Percentiles rank a stretch among this genome's conserved stretches.
Evolutionary conservation across 805 yeast species (phyloP).

Genomic region (Saccharomycopsis babjevae): DNA sequence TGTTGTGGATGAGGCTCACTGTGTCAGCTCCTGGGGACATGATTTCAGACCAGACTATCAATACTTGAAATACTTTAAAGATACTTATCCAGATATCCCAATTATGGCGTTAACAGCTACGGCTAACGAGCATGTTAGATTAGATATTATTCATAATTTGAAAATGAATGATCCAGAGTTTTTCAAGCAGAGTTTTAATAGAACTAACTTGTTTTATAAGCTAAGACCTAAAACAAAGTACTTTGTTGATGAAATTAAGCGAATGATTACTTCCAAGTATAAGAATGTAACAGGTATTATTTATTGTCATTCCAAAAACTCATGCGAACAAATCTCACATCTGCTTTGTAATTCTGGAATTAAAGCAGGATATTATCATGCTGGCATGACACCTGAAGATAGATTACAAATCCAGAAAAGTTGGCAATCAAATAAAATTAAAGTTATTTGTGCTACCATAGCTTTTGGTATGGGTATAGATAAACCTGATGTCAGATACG

Average conservation of each 20-base stretch:
- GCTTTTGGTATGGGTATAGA: conserved; percentile 99
- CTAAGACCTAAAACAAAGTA: conserved; percentile 56
- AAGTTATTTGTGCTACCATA: conserved; percentile 90
- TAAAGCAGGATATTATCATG: conserved; percentile 75
- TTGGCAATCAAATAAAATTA: conserved; percentile 70
- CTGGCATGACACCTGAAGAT: conserved; percentile 82
- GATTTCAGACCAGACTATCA: conserved; percentile 96
- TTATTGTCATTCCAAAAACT: conserved; percentile 82
- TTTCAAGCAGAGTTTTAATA: conserved; percentile 83
- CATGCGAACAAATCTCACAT: conserved; percentile 75
- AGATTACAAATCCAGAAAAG: conserved; percentile 57
- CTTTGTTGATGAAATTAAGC: conserved; percentile 45
- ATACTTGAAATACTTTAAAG: conserved; percentile 62
- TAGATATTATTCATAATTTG: conserved; percentile 77
- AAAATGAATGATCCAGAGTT: conserved; percentile 51
- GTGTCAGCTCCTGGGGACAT: conserved; percentile 98
- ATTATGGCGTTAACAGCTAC: conserved; percentile 96
- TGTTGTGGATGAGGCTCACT: conserved; percentile 96
- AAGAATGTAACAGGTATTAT: conserved; percentile 70
- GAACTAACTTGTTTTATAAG: conserved; percentile 75
- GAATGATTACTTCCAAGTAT: conserved; percentile 42
- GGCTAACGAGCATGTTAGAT: conserved; percentile 80
- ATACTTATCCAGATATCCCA: conserved; percentile 69
- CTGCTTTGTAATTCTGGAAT: conserved; percentile 52
- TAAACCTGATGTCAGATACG: conserved; percentile 89